Evolutionary conservation across 2,329 filamentous ascomycete species (phyloP).

Genomic region (Fusarium subtropicale): DNA sequence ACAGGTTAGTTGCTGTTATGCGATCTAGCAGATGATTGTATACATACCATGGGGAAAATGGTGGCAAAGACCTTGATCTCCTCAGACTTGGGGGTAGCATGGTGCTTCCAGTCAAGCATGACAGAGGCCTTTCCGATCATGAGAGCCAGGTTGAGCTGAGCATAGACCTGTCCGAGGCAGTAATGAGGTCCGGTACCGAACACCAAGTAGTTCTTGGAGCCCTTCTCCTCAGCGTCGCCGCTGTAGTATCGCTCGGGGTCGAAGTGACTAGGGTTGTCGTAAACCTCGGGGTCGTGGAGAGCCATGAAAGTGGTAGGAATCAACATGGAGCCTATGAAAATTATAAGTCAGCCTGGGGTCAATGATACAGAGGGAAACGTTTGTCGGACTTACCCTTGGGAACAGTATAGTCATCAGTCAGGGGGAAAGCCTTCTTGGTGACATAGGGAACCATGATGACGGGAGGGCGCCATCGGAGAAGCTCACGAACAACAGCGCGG

Average conservation of each 20-base stretch:
- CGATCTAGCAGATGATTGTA: neutral
- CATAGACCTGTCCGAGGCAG: conserved; percentile 94
- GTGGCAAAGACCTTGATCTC: conserved; percentile 99
- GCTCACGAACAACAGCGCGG: conserved; percentile 89
- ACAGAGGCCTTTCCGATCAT: conserved; percentile 92
- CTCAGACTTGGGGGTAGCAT: conserved; percentile 84
- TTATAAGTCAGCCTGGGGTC: conserved; percentile 32
- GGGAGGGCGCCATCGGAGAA: conserved; percentile 92
- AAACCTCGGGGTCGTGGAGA: conserved; percentile 91
- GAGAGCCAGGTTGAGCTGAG: conserved; percentile 86
- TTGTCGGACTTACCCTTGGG: conserved; percentile 74
- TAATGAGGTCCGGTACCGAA: conserved; percentile 97
- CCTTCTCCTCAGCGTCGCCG: conserved; percentile 87
- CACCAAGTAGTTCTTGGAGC: conserved; percentile 93
- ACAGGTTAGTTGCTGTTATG: conserved; percentile 43
- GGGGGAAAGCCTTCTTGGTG: conserved; percentile 94
- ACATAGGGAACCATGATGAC: conserved; percentile 97
- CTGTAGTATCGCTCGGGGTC: conserved; percentile 92
- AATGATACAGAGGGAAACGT: neutral
- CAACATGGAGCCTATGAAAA: conserved; percentile 80
- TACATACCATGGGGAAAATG: conserved; percentile 91
- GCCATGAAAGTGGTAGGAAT: conserved; percentile 92
- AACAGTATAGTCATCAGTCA: conserved; percentile 88
- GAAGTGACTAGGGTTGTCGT: conserved; percentile 87
- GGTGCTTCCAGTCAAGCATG: conserved; percentile 89